Evolutionary conservation across 768 basidiomycete genomes (phyloP), one percentile per base, ranked within the genome.

Genomic region (Coprinellus aureogranulatus): DNA sequence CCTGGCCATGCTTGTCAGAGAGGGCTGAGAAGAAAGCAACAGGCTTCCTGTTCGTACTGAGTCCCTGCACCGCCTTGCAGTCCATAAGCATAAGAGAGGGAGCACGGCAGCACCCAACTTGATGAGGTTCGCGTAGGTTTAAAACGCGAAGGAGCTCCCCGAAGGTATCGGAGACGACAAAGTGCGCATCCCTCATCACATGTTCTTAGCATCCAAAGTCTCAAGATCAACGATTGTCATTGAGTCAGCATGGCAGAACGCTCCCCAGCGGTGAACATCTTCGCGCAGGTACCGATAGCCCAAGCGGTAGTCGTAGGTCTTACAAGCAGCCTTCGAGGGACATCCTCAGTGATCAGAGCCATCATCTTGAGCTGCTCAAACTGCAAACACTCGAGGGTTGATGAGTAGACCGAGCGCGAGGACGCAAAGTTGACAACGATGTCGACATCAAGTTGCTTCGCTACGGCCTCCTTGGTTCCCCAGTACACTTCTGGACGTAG

Each of bases 401-500:
- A 92, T 41, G 88, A 85, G 79, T 96, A 98, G 59, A 98, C 97
- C 63, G 90, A 92, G 49, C 97, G 88, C 31, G 88, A 91, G 40
- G 87, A 90, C 4, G 95, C 93, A 72, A 99, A 99, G 89, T 98
- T 99, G 70, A 98, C 96, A 28, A 98, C n/a, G n/a, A n/a, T 93
- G 69, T 98, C 96, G 59, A 91, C 95, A 65, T 99, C 96, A 27
- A 89, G 84, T 77, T 98, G 96, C 81, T 98, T 99, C 74, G 85
- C 81, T 63, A 89, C 86, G 14, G 96, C 96, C 68, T 98, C 96
- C 80, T 92, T 94, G 40, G 97, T 98, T 55, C 97, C 97, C 97
- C 97, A 98, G 84, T 99, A 98, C 85, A 98, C 80, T 99, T 99
- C 79, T 99, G 97, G 75, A 98, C 97, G 78, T 98, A 96, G 78